Percentiles rank a stretch among this genome's conserved stretches.
phyloP scores from a whole-genome alignment of 305 asterid species.

The Fraxinus xanthoxyloides region DNA sequence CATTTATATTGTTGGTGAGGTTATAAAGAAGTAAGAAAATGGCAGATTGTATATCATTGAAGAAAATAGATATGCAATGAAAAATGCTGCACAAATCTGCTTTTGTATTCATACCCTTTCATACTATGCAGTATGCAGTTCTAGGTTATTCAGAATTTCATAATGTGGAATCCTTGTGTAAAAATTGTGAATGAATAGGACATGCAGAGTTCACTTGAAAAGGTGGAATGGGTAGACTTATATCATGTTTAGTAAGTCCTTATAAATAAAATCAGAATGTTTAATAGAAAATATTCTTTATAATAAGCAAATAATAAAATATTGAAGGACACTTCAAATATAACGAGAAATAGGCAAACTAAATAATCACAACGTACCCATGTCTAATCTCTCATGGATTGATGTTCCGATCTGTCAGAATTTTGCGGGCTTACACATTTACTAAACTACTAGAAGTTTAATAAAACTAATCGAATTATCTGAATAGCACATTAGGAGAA shows the following conservation, averaged over 20 bases:
- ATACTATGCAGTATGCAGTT: neutral
- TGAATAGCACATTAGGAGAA: neutral
- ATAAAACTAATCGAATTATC: neutral
- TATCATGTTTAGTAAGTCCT: neutral
- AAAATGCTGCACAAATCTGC: neutral
- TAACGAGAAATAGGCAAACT: neutral
- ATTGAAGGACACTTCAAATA: neutral
- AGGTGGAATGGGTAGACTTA: neutral
- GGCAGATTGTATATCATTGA: neutral
- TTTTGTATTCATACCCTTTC: neutral
- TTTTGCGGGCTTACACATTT: constrained; percentile 1
- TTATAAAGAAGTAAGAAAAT: neutral
- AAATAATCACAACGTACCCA: neutral
- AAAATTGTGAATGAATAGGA: neutral
- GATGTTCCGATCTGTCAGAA: neutral
- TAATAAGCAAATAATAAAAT: neutral
- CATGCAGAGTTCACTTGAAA: neutral
- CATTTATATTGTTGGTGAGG: neutral
- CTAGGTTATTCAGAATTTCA: neutral
- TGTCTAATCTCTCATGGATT: neutral
- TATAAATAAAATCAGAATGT: neutral
- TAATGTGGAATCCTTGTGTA: neutral
- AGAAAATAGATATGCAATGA: neutral
- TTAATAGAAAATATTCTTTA: neutral
- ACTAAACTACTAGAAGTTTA: neutral